Percentiles rank a stretch among this genome's conserved stretches.
These are phyloP conservation scores for Solanum bukasovii DNA, from an alignment of 257 asterid genomes.

Conservation along the genomic window DNA sequence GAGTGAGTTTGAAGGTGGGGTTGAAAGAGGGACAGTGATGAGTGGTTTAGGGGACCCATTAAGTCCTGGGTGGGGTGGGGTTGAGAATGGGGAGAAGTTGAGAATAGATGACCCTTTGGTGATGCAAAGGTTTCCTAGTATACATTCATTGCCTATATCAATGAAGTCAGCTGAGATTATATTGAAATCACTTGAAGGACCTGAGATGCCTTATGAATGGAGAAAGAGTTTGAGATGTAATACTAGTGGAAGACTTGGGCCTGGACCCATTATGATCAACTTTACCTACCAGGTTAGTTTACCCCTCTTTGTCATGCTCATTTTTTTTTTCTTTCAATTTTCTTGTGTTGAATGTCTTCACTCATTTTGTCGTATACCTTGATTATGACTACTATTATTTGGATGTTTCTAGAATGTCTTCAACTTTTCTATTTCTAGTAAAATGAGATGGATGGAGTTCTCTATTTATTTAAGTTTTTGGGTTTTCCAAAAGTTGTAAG, in stretches of 20 bases:
- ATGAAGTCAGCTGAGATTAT: constrained; percentile 52
- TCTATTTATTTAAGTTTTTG: neutral
- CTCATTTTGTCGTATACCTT: neutral
- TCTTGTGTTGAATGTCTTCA: neutral
- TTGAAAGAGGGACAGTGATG: constrained; percentile 95
- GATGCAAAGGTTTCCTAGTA: constrained; percentile 42
- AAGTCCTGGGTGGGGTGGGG: constrained; percentile 81
- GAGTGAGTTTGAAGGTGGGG: constrained; percentile 33
- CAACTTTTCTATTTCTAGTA: neutral
- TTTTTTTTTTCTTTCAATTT: neutral
- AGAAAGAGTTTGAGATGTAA: constrained; percentile 21
- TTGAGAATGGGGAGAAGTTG: constrained; percentile 52
- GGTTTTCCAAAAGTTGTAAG: neutral
- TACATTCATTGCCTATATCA: constrained; percentile 88
- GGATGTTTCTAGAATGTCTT: neutral
- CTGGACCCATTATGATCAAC: constrained; percentile 67
- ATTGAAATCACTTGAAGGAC: constrained; percentile 46
- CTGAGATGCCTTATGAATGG: constrained; percentile 45
- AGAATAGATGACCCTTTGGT: constrained; percentile 38
- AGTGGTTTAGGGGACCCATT: constrained; percentile 91
- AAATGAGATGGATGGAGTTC: neutral
- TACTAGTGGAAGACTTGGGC: constrained; percentile 45
- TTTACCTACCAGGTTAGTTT: constrained; percentile 63
- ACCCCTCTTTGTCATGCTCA: neutral
- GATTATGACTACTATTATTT: neutral